A percentile compares a stretch with the other conserved stretches of the same genome.
Evolutionary conservation across 1,139 yeast genomes (phyloP).

Genomic region (Diutina sp.): DNA sequence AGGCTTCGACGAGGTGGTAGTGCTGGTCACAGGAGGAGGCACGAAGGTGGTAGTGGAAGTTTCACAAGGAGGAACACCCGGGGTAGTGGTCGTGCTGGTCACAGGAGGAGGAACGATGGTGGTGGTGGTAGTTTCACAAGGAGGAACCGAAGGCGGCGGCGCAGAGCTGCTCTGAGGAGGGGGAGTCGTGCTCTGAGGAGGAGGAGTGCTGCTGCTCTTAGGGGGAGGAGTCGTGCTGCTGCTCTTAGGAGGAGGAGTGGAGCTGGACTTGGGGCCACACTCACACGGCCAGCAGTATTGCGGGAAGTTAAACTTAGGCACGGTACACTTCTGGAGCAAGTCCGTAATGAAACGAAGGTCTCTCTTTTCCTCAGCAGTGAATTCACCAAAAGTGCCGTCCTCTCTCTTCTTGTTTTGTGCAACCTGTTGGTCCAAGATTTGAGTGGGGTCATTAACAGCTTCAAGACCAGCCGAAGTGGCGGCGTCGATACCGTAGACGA

Average conservation of each 20-base stretch:
- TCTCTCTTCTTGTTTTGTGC: not conserved
- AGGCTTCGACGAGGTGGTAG: not conserved
- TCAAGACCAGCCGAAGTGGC: not conserved
- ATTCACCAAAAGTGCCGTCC: not conserved
- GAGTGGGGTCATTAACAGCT: not conserved
- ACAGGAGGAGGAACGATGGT: not conserved
- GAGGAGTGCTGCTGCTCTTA: not conserved
- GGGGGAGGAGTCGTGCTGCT: not conserved
- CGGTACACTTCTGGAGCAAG: not conserved
- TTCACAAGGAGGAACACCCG: not conserved
- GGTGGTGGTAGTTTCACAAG: not conserved
- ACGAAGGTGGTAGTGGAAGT: not conserved
- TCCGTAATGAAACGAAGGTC: not conserved
- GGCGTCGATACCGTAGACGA: not conserved
- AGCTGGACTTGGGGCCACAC: not conserved
- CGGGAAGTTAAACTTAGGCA: not conserved
- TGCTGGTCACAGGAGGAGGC: not conserved
- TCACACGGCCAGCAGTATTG: constrained; percentile 2
- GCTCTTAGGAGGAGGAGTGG: not conserved
- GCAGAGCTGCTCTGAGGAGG: not conserved
- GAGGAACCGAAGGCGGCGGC: not conserved
- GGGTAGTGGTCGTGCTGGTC: not conserved
- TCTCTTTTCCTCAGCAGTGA: not conserved
- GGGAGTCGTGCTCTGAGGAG: not conserved
- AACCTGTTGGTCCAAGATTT: not conserved